A percentile compares a stretch with the other conserved stretches of the same genome.
Conservation (phyloP, 768 basidiomycete genomes). For the Amanita pallidorosea region DNA sequence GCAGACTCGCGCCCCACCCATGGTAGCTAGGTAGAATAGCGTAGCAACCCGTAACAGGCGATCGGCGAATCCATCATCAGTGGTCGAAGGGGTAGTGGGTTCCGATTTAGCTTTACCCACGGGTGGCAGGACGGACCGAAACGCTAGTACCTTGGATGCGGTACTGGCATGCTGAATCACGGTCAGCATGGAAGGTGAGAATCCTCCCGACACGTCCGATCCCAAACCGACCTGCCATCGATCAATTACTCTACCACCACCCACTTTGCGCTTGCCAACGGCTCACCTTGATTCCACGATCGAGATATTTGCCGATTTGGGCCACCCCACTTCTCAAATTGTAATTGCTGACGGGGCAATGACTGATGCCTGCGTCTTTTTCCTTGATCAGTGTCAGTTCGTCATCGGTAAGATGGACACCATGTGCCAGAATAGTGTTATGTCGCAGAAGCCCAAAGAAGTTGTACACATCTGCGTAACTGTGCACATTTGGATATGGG, state of each 20-base stretch:
- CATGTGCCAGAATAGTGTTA: constrained; percentile 86
- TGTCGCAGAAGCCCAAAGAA: constrained; percentile 58
- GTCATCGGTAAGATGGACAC: constrained; percentile 60
- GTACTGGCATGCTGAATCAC: constrained; percentile 68
- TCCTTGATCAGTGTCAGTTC: constrained; percentile 66
- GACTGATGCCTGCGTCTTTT: constrained; percentile 67
- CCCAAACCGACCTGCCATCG: constrained; percentile 76
- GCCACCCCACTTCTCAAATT: constrained; percentile 83
- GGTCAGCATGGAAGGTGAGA: constrained; percentile 67
- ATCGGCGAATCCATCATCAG: constrained; percentile 28
- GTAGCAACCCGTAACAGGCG: constrained; percentile 65
- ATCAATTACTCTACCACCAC: background rate
- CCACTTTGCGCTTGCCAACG: background rate
- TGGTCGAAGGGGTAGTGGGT: background rate
- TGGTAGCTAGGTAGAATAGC: constrained; percentile 82
- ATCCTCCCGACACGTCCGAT: constrained; percentile 88
- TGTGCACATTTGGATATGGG: constrained; percentile 43
- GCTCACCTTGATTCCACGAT: constrained; percentile 74
- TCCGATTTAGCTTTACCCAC: background rate
- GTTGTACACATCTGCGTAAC: constrained; percentile 82
- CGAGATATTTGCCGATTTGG: constrained; percentile 67
- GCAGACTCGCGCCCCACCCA: constrained; percentile 85
- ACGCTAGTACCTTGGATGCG: constrained; percentile 66
- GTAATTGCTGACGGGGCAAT: constrained; percentile 93
- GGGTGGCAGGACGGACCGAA: constrained; percentile 22